Evolutionary conservation across 495 filamentous ascomycete genomes (phyloP), one percentile per base, ranked within the genome.

Genomic region (Penicillium malachiteum): DNA sequence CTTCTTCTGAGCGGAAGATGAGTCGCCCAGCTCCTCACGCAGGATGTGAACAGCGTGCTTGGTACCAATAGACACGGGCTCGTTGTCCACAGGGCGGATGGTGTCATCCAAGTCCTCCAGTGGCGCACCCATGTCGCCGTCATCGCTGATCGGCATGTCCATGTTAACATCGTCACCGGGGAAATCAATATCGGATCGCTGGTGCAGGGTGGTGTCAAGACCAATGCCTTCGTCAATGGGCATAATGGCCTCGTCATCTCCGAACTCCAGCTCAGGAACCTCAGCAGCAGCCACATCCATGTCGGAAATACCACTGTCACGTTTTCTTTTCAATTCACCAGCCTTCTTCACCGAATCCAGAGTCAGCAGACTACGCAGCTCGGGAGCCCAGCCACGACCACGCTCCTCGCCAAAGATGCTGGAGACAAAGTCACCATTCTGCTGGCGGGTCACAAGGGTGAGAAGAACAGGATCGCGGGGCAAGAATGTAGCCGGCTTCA

Each of bases 31-130:
- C 37, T 87, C 82, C 52, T 96, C 90, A 38, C 94, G 88, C 12
- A 97, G 84, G 26, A 98, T 84, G 71, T 97, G 94, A 16, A 98
- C 94, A 31, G 94, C 94, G 62, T 96, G 91, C 73, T 92, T 92
- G 41, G 95, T 97, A 55, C 91, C 91, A 35, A 92, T 69, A 0
- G 92, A 96, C 14, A 96, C 85, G 3, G 90, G 88, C 9, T 90
- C 90, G 62, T 83, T 86, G 57, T 96, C 90, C 11, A 86, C 82
- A 18, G 90, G 89, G 59, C 92, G 84, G 26, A 91, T 71, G 1
- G 90, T 95, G 32, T 91, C 89, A 59, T 96, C 92, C 58, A 94
- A 87, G 13, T 80, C 71, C n/a, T 80, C 77, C 40, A 70, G 38
- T 26, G 71, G 59, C 39, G 69, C 69, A 51, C 65, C 57, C 58